Percentiles rank a stretch among this genome's conserved stretches.
These are phyloP conservation scores for Carex scoparia DNA, from an alignment of 176 grass and related monocot genomes.

Conservation along the genomic window DNA sequence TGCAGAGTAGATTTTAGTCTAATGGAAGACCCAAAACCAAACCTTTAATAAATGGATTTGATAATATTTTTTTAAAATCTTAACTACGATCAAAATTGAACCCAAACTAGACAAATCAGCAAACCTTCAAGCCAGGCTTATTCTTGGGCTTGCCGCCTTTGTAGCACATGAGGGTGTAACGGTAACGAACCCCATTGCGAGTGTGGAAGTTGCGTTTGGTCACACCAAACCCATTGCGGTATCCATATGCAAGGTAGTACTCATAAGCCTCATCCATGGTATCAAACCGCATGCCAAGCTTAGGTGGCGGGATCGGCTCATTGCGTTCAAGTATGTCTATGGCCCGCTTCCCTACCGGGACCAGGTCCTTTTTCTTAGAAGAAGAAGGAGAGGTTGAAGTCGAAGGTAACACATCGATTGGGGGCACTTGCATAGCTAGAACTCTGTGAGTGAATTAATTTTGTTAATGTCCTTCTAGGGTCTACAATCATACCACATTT, in stretches of 20 bases:
- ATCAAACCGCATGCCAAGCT: conserved; percentile 74
- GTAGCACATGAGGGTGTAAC: conserved; percentile 78
- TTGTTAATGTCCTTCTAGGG: not conserved
- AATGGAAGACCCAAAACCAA: not conserved
- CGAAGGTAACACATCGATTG: not conserved
- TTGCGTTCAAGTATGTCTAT: conserved; percentile 14
- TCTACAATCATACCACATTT: not conserved
- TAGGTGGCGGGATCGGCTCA: conserved; percentile 24
- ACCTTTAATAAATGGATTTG: not conserved
- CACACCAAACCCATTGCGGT: conserved; percentile 72
- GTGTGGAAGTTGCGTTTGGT: conserved; percentile 71
- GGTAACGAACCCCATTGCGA: conserved; percentile 69
- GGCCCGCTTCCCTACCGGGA: conserved; percentile 14
- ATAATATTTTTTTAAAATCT: not conserved
- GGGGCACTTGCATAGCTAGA: conserved; percentile 12
- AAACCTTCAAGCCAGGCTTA: conserved; percentile 60
- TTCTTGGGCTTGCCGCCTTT: conserved; percentile 85
- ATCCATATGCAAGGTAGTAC: conserved; percentile 76
- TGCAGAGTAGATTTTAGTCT: not conserved
- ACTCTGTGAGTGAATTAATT: not conserved
- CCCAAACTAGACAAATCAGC: not conserved
- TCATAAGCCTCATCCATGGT: conserved; percentile 72
- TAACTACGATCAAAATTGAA: not conserved
- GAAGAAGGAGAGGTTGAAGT: conserved; percentile 14
- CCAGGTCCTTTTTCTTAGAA: conserved; percentile 10